Percentiles rank a stretch among this genome's conserved stretches.
These are phyloP conservation scores for Saccharomycopsis malanga DNA, from an alignment of 805 yeast species.

Conservation along the genomic window DNA sequence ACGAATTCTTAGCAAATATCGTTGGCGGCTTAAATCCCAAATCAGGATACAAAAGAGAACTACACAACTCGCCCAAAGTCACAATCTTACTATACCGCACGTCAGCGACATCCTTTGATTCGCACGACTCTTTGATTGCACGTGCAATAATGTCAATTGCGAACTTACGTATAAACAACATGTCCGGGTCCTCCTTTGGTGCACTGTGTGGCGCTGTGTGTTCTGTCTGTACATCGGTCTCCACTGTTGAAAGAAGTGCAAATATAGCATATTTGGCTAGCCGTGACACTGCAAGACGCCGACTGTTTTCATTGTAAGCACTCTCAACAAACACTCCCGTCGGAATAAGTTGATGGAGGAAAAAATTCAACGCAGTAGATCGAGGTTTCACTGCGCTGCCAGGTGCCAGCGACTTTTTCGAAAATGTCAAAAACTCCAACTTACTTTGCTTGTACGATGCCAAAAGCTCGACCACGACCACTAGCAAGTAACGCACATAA, in stretches of 20 bases:
- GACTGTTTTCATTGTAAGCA: slow-evolving; percentile 34
- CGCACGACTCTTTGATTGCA: slow-evolving; percentile 47
- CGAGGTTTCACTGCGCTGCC: slow-evolving; percentile 52
- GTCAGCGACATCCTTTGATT: slow-evolving; percentile 32
- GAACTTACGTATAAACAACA: slow-evolving; percentile 66
- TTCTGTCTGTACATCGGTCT: slow-evolving; percentile 34
- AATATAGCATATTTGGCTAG: slow-evolving; percentile 55
- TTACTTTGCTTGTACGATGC: slow-evolving; percentile 77
- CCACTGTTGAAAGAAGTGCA: slow-evolving; percentile 55
- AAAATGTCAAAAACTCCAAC: slow-evolving; percentile 71
- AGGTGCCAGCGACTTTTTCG: slow-evolving; percentile 41
- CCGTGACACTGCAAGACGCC: slow-evolving; percentile 52
- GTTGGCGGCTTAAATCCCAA: slow-evolving; percentile 28
- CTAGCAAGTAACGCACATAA: slow-evolving; percentile 62
- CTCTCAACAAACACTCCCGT: slow-evolving; percentile 36
- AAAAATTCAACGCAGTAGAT: slow-evolving; percentile 67
- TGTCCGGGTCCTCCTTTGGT: slow-evolving; percentile 53
- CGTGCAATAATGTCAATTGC: slow-evolving; percentile 62
- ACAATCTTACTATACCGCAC: slow-evolving; percentile 47
- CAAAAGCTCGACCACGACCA: slow-evolving; percentile 60
- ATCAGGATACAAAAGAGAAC: slow-evolving; percentile 25
- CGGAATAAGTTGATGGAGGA: slow-evolving; percentile 67
- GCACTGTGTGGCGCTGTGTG: slow-evolving; percentile 27
- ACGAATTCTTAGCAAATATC: slow-evolving; percentile 19
- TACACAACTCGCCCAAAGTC: slow-evolving; percentile 44